Percentiles rank a stretch among this genome's conserved stretches.
Evolutionary conservation across 495 filamentous ascomycete genomes (phyloP).

Genomic region (Sordaria brevicollis): DNA sequence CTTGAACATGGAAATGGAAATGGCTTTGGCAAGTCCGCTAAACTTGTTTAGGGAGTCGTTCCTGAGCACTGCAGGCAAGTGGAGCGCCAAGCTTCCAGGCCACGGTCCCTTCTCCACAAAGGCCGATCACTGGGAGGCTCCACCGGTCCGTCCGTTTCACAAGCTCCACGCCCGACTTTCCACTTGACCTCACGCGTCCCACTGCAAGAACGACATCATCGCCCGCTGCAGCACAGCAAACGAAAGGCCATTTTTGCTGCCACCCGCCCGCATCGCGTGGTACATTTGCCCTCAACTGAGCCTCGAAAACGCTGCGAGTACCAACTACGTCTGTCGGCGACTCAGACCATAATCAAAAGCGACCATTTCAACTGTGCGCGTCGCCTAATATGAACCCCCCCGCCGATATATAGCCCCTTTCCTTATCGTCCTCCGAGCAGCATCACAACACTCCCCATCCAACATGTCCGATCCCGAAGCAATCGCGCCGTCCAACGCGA

Average conservation of each 20-base stretch:
- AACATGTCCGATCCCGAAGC: constrained; percentile 8
- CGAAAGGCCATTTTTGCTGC: not conserved
- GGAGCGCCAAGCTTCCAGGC: not conserved
- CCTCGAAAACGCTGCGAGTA: not conserved
- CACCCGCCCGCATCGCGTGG: not conserved
- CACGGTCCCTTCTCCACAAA: not conserved
- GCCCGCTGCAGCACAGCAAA: not conserved
- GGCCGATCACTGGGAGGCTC: not conserved
- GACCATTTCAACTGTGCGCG: not conserved
- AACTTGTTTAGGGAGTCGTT: not conserved
- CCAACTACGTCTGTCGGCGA: not conserved
- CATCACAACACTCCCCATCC: not conserved
- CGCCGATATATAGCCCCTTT: not conserved
- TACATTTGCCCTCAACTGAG: not conserved
- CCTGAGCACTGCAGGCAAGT: not conserved
- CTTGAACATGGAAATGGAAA: not conserved
- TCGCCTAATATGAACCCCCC: not conserved
- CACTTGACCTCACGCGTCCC: not conserved
- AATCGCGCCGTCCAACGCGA: constrained; percentile 11
- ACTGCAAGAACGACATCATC: not conserved
- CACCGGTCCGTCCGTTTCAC: not conserved
- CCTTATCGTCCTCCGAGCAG: not conserved
- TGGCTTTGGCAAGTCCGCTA: not conserved
- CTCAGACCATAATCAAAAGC: not conserved
- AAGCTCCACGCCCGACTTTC: not conserved